These are phyloP conservation scores for Neospermospora avenae DNA, from an alignment of 2,329 filamentous ascomycete species.

Conservation along the genomic window DNA sequence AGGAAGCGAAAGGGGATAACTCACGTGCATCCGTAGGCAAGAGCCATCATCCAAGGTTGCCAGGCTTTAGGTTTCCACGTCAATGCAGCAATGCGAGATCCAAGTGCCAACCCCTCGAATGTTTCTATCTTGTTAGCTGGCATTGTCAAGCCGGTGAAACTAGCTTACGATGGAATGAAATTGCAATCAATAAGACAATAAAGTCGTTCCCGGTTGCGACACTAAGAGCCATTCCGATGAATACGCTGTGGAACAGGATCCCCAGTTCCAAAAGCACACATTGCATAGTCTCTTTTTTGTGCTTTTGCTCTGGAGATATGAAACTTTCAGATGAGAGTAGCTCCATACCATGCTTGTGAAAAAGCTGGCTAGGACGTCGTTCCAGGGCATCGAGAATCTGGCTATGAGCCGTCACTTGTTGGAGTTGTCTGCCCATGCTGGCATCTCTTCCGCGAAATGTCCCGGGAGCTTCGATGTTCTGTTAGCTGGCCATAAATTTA, in stretches of 20 bases:
- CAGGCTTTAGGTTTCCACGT: conserved; percentile 4
- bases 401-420: conserved; percentile 8
- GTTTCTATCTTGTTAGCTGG: conserved; percentile 5
- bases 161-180: conserved; percentile 9
- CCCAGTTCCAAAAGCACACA: conserved; percentile 38
- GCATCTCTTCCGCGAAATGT: conserved; percentile 1
- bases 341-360: conserved; percentile 22
- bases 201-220: conserved; percentile 6
- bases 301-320: conserved; percentile 48
- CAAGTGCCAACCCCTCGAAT: conserved; percentile 9
- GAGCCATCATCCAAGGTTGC: conserved; percentile 11
- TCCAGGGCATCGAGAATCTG: neutral
- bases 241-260: conserved; percentile 17
- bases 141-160: neutral
- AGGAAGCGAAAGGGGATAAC: neutral
- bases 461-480: neutral
- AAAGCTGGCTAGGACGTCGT: neutral
- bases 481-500: neutral
- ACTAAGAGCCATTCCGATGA: conserved; percentile 12
- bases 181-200: conserved; percentile 8
- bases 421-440: conserved; percentile 3
- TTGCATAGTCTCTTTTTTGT: conserved; percentile 27
- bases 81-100: conserved; percentile 8
- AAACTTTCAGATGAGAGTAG: neutral
- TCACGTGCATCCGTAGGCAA: conserved; percentile 11